These are phyloP conservation scores for Arthroderma sp. DNA, from an alignment of 2,329 filamentous ascomycete genomes.

Conservation along the genomic window DNA sequence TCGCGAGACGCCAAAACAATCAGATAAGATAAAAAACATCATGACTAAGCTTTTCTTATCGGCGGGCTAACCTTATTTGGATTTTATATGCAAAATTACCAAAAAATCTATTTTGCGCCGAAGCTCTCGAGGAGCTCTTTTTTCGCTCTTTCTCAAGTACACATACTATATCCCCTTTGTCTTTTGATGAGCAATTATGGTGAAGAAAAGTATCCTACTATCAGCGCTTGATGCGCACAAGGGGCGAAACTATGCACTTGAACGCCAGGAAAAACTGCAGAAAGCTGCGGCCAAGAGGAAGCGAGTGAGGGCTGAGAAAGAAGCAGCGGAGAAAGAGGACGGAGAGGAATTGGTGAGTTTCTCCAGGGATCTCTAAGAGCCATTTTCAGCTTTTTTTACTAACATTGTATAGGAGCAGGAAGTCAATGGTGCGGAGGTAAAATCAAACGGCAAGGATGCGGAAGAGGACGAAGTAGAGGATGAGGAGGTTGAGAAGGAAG, in stretches of 20 bases:
- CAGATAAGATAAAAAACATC: too few relatives aligned
- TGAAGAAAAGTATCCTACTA: constrained; percentile 45
- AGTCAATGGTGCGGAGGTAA: constrained; percentile 11
- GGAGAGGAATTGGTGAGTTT: constrained; percentile 9
- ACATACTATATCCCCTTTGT: too few relatives aligned
- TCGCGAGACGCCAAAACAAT: too few relatives aligned
- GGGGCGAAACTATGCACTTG: constrained; percentile 57
- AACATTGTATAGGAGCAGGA: constrained; percentile 3
- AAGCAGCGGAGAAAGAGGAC: constrained; percentile 7
- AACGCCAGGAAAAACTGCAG: constrained; percentile 59
- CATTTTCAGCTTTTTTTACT: background rate
- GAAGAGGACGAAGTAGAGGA: constrained; percentile 24
- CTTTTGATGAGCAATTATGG: constrained; percentile 22
- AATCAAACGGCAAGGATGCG: constrained; percentile 26
- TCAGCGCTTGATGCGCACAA: constrained; percentile 45
- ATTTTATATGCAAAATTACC: too few relatives aligned
- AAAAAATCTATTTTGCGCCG: too few relatives aligned
- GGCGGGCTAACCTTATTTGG: too few relatives aligned
- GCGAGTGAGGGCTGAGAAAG: constrained; percentile 17
- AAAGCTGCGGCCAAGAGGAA: constrained; percentile 37
- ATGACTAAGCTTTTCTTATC: too few relatives aligned
- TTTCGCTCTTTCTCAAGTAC: too few relatives aligned
- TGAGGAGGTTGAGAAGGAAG: constrained; percentile 20
- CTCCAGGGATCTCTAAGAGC: background rate
- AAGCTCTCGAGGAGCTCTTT: too few relatives aligned